phyloP scores from a whole-genome alignment of 2,329 filamentous ascomycete genomes.

The Myriosclerotinia curreyana region DNA sequence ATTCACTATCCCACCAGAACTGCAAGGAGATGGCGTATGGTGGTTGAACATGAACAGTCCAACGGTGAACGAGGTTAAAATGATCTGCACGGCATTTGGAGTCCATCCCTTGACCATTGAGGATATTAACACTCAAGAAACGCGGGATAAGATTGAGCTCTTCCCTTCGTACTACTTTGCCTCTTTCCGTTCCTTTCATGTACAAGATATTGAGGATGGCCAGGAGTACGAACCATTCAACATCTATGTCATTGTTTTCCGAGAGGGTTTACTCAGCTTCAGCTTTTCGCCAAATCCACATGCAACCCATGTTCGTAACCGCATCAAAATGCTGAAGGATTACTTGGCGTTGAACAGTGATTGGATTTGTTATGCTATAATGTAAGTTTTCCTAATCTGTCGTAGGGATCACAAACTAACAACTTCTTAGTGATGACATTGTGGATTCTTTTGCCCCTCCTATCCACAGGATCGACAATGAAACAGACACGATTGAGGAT shows the following conservation, averaged over 20 bases:
- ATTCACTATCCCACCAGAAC: constrained; percentile 66
- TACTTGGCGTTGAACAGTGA: constrained; percentile 93
- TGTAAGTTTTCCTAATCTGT: constrained; percentile 55
- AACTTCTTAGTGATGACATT: constrained; percentile 72
- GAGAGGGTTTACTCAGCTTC: constrained; percentile 91
- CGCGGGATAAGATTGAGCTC: constrained; percentile 96
- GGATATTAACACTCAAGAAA: constrained; percentile 92
- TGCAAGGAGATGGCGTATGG: constrained; percentile 78
- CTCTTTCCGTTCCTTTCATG: constrained; percentile 88
- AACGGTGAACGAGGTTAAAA: constrained; percentile 81
- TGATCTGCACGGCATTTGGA: constrained; percentile 89
- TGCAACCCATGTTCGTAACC: constrained; percentile 81
- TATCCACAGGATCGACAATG: constrained; percentile 80
- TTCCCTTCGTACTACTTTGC: constrained; percentile 98
- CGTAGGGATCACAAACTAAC: constrained; percentile 19
- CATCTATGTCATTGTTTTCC: constrained; percentile 94
- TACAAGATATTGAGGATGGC: constrained; percentile 71
- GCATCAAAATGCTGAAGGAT: constrained; percentile 89
- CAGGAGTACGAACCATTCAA: constrained; percentile 93
- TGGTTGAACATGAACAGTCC: constrained; percentile 95
- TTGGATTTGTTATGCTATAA: constrained; percentile 98
- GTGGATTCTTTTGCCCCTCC: constrained; percentile 92
- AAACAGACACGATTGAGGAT: constrained; percentile 92
- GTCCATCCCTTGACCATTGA: constrained; percentile 95
- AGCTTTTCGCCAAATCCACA: constrained; percentile 87